Evolutionary conservation across 208 protist species (phyloP), one percentile per base, ranked within the genome.

Genomic region (Trypanosoma mega): DNA sequence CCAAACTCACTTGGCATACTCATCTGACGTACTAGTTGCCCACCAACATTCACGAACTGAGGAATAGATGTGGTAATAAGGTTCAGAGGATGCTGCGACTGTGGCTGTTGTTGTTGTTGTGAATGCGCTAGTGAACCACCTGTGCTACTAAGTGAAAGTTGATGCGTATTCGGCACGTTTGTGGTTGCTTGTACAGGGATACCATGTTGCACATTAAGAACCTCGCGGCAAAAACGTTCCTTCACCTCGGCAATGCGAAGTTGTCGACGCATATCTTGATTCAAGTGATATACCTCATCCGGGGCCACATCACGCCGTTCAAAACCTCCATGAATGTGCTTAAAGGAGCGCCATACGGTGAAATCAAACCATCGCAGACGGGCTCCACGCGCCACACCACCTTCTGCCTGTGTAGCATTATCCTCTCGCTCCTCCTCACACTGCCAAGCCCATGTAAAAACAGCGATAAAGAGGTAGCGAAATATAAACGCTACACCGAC

Each of bases 321-420:
- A 58, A 96, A 96, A 41, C 89, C 89, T 60, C 88, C 88, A 58
- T 95, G 88, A 36, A 95, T 87, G 59, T 95, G 88, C 76, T 95
- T 95, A 74, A 95, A 95, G 30, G 88, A 95, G 27, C 88, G 85
- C 85, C 88, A 95, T 26, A 95, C 82, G 39, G 80, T 91, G 73
- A 86, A 95, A 56, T 95, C 88, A 76, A 95, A 95, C 81, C 87
- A 95, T 37, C 75, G 85, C 46, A 92, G 73, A 5, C 74, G 80
- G 7, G 34, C 16, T 11, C 33, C 46, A 16, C 50, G 27, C 21
- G 60, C 55, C 59, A 55, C 68, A 20, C 41, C 12, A 5, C 65
- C 75, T 9, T 1, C 33, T 14, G 14, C 12, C 52, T 72, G 66
- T 37, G 63, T 63, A 46, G 59, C 64, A 69, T 70, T 83, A 46